Base-by-base conservation (phyloP, 2,329 filamentous ascomycete genomes). In the Trichophyton simii region DNA sequence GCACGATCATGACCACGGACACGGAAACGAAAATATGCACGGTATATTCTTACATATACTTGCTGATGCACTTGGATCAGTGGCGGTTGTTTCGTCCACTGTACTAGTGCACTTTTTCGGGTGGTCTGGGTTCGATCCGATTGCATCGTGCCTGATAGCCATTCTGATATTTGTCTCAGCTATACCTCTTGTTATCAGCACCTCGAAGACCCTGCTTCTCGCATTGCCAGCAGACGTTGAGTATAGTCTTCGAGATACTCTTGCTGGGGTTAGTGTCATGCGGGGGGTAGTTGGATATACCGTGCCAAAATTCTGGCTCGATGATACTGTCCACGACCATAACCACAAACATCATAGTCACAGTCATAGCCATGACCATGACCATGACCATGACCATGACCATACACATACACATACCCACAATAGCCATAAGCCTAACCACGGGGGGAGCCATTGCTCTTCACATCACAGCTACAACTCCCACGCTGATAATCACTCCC, bases 11-110 rank as follows among this genome's bases (percentile, higher is more conserved):
- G 67, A 71, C 52, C 62, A 64, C 36, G 76, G 77, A n/a, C 87
- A 91, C 69, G 87, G 90, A 64, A 96, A 96, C 72, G 94, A 99
- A 69, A 99, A 99, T 71, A 96, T 99, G 91, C 84, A 94, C 68
- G 94, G 94, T 11, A 97, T 99, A 66, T 99, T 95, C 74, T 79
- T 99, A 20, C 94, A 99, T 70, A 89, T 99, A 58, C 80, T 97
- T 31, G 94, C 94, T 4, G 94, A 99, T 72, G 95, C 94, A 0
- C 84, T 97, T 34, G 94, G 94, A 28, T 96, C 91, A 60, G 88
- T 91, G 0, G 94, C 94, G 0, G 94, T 99, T 57, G 96, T 99
- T 64, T 84, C 91, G 38, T 96, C 91, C 6, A 99, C 94, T 0
- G 78, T 89, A 0, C 79, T 97, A 22, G 95, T 95, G 0, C 87